Evolutionary conservation across 2,329 filamentous ascomycete species (phyloP).

Genomic region (Cryphonectria japonica): DNA sequence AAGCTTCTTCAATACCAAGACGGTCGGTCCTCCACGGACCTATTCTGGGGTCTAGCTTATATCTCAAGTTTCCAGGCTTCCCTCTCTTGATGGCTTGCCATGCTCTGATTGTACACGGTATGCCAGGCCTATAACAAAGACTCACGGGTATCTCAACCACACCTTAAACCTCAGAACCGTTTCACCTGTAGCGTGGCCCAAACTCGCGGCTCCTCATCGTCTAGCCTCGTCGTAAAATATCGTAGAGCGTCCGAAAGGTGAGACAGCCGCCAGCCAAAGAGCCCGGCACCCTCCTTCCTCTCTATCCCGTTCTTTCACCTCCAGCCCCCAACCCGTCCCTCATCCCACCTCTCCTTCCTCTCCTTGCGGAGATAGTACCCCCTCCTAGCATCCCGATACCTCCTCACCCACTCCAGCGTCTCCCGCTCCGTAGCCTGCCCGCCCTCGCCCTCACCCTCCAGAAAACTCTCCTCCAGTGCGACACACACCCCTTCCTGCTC

Average conservation of each 20-base stretch:
- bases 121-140: not conserved
- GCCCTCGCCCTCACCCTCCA: conserved; percentile 60
- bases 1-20: conserved; percentile 19
- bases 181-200: not conserved
- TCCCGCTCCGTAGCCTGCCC: conserved; percentile 75
- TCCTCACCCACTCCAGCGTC: conserved; percentile 79
- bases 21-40: not conserved
- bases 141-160: not conserved
- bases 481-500: conserved; percentile 83
- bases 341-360: conserved; percentile 92
- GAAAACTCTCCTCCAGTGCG: conserved; percentile 90
- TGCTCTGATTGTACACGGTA: not conserved
- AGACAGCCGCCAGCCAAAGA: not conserved
- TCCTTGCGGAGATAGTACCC: conserved; percentile 81
- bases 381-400: conserved; percentile 80
- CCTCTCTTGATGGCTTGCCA: not conserved
- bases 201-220: not conserved
- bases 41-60: not conserved
- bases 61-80: not conserved
- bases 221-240: not conserved
- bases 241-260: not conserved
- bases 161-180: not conserved
- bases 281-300: conserved; percentile 69
- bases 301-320: conserved; percentile 79
- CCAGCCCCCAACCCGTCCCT: conserved; percentile 94